A percentile compares a stretch with the other conserved stretches of the same genome.
phyloP scores from a whole-genome alignment of 495 filamentous ascomycete genomes.

The Penicillium ochrochloron region DNA sequence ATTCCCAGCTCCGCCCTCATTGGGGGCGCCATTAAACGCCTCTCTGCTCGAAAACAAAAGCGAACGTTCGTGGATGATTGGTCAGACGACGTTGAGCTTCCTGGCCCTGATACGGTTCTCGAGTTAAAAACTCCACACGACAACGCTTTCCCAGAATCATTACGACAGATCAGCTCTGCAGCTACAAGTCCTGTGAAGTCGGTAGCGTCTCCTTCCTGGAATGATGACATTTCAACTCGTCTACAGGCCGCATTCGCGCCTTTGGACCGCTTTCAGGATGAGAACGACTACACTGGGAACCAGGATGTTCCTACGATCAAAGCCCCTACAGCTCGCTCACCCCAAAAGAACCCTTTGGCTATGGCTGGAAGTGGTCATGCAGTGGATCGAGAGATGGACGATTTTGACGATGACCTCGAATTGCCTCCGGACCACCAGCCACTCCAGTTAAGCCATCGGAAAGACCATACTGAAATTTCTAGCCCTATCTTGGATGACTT shows the following conservation, averaged over 20 bases:
- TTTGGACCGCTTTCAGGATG: slow-evolving; percentile 65
- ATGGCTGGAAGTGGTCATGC: slow-evolving; percentile 27
- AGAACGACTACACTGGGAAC: slow-evolving; percentile 63
- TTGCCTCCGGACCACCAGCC: slow-evolving; percentile 63
- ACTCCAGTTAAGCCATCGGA: slow-evolving; percentile 62
- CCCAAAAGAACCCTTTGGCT: slow-evolving; percentile 45
- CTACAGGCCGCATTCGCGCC: slow-evolving; percentile 34
- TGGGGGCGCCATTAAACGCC: slow-evolving; percentile 90
- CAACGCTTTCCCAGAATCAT: slow-evolving; percentile 66
- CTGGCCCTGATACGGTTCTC: slow-evolving; percentile 60
- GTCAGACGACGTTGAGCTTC: slow-evolving; percentile 88
- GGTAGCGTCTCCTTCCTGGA: slow-evolving; percentile 37
- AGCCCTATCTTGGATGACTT: slow-evolving; percentile 72
- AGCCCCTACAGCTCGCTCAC: slow-evolving; percentile 60
- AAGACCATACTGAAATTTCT: slow-evolving; percentile 61
- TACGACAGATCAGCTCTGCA: slow-evolving; percentile 65
- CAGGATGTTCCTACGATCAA: slow-evolving; percentile 73
- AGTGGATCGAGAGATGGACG: slow-evolving; percentile 55
- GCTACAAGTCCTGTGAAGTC: slow-evolving; percentile 47
- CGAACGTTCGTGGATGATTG: slow-evolving; percentile 84
- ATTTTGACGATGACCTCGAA: slow-evolving; percentile 80
- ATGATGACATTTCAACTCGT: slow-evolving; percentile 33
- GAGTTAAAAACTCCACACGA: slow-evolving; percentile 65
- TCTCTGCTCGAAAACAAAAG: slow-evolving; percentile 79
- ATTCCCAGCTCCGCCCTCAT: slow-evolving; percentile 92